Evolutionary conservation across 2,329 filamentous ascomycete species (phyloP).

Genomic region (Paecilomyces sp.): DNA sequence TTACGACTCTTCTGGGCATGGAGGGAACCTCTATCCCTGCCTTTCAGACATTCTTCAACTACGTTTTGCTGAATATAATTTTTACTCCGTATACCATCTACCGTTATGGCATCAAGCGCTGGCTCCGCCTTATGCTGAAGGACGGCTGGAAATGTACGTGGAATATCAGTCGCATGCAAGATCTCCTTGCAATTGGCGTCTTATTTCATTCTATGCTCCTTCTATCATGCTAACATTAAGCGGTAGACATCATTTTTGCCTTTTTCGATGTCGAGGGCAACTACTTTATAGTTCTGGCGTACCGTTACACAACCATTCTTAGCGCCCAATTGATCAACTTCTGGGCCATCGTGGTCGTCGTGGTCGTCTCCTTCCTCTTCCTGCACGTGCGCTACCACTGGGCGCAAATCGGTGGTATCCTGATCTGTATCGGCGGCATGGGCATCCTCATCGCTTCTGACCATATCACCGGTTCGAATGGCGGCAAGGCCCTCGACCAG

Average conservation of each 20-base stretch:
- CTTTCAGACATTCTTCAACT: slow-evolving; percentile 95
- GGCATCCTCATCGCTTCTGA: slow-evolving; percentile 81
- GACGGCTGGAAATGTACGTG: slow-evolving; percentile 75
- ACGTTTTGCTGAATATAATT: slow-evolving; percentile 72
- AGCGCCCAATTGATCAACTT: slow-evolving; percentile 96
- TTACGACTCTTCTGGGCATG: slow-evolving; percentile 65
- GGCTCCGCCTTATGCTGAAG: slow-evolving; percentile 53
- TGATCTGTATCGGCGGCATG: slow-evolving; percentile 86
- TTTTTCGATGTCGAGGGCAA: slow-evolving; percentile 96
- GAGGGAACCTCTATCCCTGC: slow-evolving; percentile 76
- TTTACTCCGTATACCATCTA: slow-evolving; percentile 76
- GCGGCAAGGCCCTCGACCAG: slow-evolving; percentile 55
- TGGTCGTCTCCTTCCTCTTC: slow-evolving; percentile 72
- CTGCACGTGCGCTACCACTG: slow-evolving; percentile 84
- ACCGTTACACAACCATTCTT: slow-evolving; percentile 84
- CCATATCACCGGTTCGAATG: slow-evolving; percentile 69
- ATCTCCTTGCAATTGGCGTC: too few relatives aligned
- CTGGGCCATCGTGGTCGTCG: slow-evolving; percentile 93
- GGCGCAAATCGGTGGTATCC: slow-evolving; percentile 77
- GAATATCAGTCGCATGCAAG: too few relatives aligned
- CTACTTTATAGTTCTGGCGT: slow-evolving; percentile 94
- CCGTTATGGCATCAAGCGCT: slow-evolving; percentile 68
- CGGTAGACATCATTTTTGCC: slow-evolving; percentile 68
- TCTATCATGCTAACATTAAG: background rate
- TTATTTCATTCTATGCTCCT: background rate